These are phyloP conservation scores for Aspergillus eucalypticola DNA, from an alignment of 2,329 filamentous ascomycete genomes.

Conservation along the genomic window DNA sequence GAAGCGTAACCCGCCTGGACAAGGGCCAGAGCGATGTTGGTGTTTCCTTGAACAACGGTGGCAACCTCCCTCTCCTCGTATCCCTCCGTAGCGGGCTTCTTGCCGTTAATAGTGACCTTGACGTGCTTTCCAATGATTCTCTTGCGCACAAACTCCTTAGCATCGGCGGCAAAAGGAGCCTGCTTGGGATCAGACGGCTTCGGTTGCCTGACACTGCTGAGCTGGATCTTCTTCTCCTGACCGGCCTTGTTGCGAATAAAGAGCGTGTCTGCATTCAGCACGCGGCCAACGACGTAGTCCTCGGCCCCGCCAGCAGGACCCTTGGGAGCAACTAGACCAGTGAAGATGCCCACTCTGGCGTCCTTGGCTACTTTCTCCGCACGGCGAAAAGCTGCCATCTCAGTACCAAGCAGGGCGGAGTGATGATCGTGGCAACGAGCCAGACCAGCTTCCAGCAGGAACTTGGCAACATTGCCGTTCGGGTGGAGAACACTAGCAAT, in stretches of 20 bases:
- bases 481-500: conserved; percentile 86
- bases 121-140: conserved; percentile 95
- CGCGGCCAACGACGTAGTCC: conserved; percentile 81
- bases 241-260: conserved; percentile 83
- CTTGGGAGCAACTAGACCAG: conserved; percentile 71
- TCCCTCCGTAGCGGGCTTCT: conserved; percentile 82
- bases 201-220: conserved; percentile 93
- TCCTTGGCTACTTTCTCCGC: conserved; percentile 85
- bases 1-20: conserved; percentile 94
- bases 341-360: conserved; percentile 75
- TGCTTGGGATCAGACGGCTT: conserved; percentile 84
- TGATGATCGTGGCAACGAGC: conserved; percentile 95
- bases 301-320: conserved; percentile 60
- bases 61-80: conserved; percentile 95
- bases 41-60: conserved; percentile 78
- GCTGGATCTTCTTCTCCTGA: conserved; percentile 81
- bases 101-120: conserved; percentile 83
- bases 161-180: conserved; percentile 84
- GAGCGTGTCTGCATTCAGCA: conserved; percentile 86
- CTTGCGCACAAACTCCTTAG: conserved; percentile 94
- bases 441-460: conserved; percentile 83
- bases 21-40: conserved; percentile 79
- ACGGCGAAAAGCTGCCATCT: conserved; percentile 81
- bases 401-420: conserved; percentile 82
- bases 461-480: conserved; percentile 87